These are phyloP conservation scores for Knufia petricola DNA, from an alignment of 2,329 filamentous ascomycete genomes.

Conservation along the genomic window DNA sequence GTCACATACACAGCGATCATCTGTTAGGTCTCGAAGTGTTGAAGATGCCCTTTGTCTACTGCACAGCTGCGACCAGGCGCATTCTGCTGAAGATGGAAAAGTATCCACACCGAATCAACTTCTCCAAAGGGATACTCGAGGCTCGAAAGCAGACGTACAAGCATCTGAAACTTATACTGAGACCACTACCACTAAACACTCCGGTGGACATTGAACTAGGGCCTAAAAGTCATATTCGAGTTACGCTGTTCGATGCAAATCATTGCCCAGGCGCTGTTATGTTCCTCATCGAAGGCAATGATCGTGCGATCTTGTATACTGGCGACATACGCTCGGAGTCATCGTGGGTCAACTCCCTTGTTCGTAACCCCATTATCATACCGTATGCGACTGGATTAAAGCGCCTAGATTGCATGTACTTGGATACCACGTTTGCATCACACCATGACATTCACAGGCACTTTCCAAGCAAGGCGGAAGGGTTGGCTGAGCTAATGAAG, in stretches of 20 bases:
- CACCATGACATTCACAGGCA: conserved; percentile 39
- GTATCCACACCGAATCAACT: conserved; percentile 71
- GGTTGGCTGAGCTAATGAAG: conserved; percentile 60
- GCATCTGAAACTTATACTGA: conserved; percentile 62
- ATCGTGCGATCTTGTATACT: conserved; percentile 71
- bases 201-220: conserved; percentile 66
- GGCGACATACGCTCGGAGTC: conserved; percentile 76
- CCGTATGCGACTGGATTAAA: conserved; percentile 62
- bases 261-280: conserved; percentile 85
- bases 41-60: conserved; percentile 77
- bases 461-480: conserved; percentile 61
- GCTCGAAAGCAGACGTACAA: conserved; percentile 64
- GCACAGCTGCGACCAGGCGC: conserved; percentile 72
- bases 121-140: conserved; percentile 67
- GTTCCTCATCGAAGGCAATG: conserved; percentile 73
- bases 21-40: conserved; percentile 68
- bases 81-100: conserved; percentile 71
- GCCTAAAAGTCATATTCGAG: conserved; percentile 58
- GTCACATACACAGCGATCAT: conserved; percentile 88
- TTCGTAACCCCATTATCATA: conserved; percentile 61
- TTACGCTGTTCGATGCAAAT: conserved; percentile 84
- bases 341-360: conserved; percentile 72
- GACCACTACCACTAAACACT: conserved; percentile 71
- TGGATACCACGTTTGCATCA: conserved; percentile 72
- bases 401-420: conserved; percentile 68